Percentiles rank a stretch among this genome's conserved stretches.
Evolutionary conservation across 1,284 basidiomycete genomes (phyloP).

Genomic region (Trametes versicolor): DNA sequence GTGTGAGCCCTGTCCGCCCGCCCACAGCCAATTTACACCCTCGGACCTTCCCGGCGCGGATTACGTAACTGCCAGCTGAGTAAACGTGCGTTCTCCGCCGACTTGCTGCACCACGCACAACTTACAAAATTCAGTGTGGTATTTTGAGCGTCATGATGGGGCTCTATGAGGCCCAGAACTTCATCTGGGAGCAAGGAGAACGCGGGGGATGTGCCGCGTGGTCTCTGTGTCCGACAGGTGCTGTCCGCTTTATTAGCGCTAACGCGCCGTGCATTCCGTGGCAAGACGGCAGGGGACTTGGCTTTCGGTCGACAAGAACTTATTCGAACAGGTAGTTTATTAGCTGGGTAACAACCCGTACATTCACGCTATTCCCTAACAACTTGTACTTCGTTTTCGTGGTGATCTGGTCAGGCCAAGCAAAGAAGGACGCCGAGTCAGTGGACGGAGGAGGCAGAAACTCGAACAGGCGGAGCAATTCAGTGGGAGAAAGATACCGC

Average conservation of each 20-base stretch:
- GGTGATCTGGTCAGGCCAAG: conserved; percentile 69
- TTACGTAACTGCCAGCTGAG: conserved; percentile 35
- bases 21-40: conserved; percentile 30
- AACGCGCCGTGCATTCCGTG: background rate
- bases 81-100: conserved; percentile 31
- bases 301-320: background rate
- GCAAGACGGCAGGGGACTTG: background rate
- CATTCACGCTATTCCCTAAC: conserved; percentile 85
- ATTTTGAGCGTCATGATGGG: conserved; percentile 1
- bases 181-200: conserved; percentile 1
- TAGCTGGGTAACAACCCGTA: conserved; percentile 67
- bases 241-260: background rate
- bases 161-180: conserved; percentile 1
- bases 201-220: background rate
- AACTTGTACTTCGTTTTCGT: conserved; percentile 75
- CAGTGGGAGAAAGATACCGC: conserved; percentile 77
- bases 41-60: conserved; percentile 31
- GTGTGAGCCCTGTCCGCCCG: conserved; percentile 13
- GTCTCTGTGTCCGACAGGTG: background rate
- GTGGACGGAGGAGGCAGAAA: conserved; percentile 51
- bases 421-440: conserved; percentile 46
- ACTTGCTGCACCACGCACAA: background rate
- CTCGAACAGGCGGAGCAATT: conserved; percentile 74
- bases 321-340: conserved; percentile 61
- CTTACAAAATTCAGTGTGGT: background rate